A percentile compares a stretch with the other conserved stretches of the same genome.
Conservation (phyloP, 768 basidiomycete genomes). For the Exidia glandulosa region DNA sequence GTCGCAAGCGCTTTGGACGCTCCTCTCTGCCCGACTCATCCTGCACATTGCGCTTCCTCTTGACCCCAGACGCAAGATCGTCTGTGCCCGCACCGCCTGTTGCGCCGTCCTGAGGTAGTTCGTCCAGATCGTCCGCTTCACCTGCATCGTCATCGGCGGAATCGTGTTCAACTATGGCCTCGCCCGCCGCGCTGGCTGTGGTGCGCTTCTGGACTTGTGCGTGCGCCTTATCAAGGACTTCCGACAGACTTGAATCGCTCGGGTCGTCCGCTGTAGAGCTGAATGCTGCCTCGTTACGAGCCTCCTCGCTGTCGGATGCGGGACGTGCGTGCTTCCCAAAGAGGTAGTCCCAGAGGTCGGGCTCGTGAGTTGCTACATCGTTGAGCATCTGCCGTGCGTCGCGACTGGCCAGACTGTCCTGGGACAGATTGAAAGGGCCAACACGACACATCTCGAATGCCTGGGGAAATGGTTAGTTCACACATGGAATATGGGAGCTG, state of each 20-base stretch:
- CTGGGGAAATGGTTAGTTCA: constrained; percentile 7
- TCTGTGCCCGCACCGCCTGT: not conserved
- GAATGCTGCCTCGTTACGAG: too few relatives aligned
- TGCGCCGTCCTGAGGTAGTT: not conserved
- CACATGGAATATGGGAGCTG: not conserved
- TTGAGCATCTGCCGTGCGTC: not conserved
- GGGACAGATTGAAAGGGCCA: constrained; percentile 19
- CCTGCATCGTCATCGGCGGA: not conserved
- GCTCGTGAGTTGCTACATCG: not conserved
- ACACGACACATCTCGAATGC: constrained; percentile 16
- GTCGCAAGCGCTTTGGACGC: not conserved
- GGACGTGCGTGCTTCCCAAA: too few relatives aligned
- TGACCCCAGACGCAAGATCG: not conserved
- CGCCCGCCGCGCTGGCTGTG: too few relatives aligned
- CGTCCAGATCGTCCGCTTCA: not conserved
- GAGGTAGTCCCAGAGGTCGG: not conserved
- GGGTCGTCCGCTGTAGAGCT: too few relatives aligned
- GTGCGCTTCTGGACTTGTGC: too few relatives aligned
- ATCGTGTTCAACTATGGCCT: not conserved
- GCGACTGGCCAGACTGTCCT: constrained; percentile 12
- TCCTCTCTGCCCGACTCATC: not conserved
- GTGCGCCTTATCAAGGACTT: too few relatives aligned
- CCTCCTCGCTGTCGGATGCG: too few relatives aligned
- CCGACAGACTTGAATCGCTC: too few relatives aligned
- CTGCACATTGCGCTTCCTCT: not conserved